Conservation (phyloP, 2,329 filamentous ascomycete genomes). For the Arthrobotrys sinensis region DNA sequence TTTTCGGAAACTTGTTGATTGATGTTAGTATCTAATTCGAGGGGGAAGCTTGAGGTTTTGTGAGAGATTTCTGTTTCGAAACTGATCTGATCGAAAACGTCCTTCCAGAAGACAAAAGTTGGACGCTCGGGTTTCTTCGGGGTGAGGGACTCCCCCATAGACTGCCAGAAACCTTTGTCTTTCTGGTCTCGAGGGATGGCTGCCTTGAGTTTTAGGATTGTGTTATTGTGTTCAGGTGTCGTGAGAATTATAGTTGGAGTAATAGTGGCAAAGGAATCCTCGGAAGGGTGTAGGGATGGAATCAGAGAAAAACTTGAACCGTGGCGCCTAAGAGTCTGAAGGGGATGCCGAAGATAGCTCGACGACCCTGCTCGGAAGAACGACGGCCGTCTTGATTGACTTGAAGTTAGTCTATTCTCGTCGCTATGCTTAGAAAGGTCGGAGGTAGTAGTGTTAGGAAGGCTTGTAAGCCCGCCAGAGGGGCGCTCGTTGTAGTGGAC, state of each 20-base stretch:
- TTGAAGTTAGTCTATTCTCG: constrained; percentile 11
- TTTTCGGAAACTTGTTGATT: constrained; percentile 36
- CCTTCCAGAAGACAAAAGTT: constrained; percentile 55
- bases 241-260: constrained; percentile 47
- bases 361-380: constrained; percentile 28
- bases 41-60: not conserved
- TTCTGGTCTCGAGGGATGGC: constrained; percentile 13
- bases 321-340: constrained; percentile 45
- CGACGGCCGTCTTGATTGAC: not conserved
- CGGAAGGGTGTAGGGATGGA: not conserved
- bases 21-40: constrained; percentile 48
- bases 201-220: constrained; percentile 34
- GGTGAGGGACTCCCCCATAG: not conserved
- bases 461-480: not conserved
- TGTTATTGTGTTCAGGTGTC: constrained; percentile 37
- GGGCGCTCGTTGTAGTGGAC: not conserved
- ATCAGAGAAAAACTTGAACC: constrained; percentile 32
- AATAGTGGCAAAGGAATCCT: not conserved
- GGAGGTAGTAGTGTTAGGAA: not conserved
- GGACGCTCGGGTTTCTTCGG: constrained; percentile 11
- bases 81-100: constrained; percentile 38
- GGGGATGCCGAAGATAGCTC: constrained; percentile 36
- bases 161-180: constrained; percentile 6
- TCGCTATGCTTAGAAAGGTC: not conserved
- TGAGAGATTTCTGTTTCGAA: constrained; percentile 18